These are phyloP conservation scores for Avicennia marina DNA, from an alignment of 257 asterid species.

Conservation along the genomic window DNA sequence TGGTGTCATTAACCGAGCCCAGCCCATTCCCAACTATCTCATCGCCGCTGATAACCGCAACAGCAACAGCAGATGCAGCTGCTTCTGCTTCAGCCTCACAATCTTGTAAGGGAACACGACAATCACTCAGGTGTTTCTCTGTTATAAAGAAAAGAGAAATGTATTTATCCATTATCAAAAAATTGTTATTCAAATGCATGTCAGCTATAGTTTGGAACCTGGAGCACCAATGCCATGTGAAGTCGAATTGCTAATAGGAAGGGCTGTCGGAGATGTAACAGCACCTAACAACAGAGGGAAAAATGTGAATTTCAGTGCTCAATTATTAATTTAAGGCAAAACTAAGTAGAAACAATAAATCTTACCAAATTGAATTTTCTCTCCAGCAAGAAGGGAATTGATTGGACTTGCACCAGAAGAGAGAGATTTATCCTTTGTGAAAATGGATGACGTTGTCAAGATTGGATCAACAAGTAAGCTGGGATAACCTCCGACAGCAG, in stretches of 20 bases:
- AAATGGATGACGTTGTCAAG: conserved; percentile 50
- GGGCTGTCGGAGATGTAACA: conserved; percentile 84
- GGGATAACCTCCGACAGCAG: conserved; percentile 67
- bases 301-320: neutral
- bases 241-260: conserved; percentile 61
- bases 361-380: conserved; percentile 92
- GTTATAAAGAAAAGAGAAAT: conserved; percentile 53
- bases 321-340: neutral
- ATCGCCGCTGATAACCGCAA: conserved; percentile 80
- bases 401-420: conserved; percentile 77
- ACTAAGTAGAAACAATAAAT: neutral
- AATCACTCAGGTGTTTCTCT: conserved; percentile 51
- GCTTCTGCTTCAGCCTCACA: conserved; percentile 93
- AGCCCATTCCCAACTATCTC: conserved; percentile 55
- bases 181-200: conserved; percentile 48
- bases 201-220: conserved; percentile 79
- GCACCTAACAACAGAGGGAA: conserved; percentile 64
- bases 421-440: conserved; percentile 59
- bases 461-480: conserved; percentile 46
- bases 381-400: conserved; percentile 92
- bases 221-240: conserved; percentile 75
- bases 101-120: conserved; percentile 57
- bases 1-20: conserved; percentile 44
- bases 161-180: conserved; percentile 52
- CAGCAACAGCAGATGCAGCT: conserved; percentile 94